Percentiles rank a stretch among this genome's conserved stretches.
These are phyloP conservation scores for Phytophthora hybrid DNA, from an alignment of 352 stramenopile species.

Conservation along the genomic window DNA sequence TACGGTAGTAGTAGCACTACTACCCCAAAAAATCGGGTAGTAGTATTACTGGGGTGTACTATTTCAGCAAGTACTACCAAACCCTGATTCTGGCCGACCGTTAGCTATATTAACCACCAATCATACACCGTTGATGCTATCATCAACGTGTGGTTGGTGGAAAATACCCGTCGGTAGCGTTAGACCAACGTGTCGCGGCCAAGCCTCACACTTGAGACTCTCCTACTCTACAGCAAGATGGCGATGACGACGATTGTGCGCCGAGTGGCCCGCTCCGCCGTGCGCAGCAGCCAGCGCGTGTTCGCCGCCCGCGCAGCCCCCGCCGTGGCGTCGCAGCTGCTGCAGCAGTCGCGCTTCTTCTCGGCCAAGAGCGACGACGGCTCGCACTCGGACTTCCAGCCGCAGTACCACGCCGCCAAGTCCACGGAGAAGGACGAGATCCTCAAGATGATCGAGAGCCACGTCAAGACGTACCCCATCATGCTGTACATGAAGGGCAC, in stretches of 20 bases:
- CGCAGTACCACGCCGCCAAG: slow-evolving; percentile 85
- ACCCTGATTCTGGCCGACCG: too few species aligned
- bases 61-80: too few species aligned
- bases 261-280: slow-evolving; percentile 40
- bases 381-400: slow-evolving; percentile 92
- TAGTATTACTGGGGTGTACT: too few species aligned
- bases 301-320: slow-evolving; percentile 9
- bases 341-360: slow-evolving; percentile 37
- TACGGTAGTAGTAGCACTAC: too few species aligned
- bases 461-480: slow-evolving; percentile 92
- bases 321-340: slow-evolving; percentile 2
- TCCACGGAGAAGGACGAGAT: slow-evolving; percentile 91
- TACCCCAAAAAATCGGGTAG: too few species aligned
- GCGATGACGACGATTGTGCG: slow-evolving; percentile 48
- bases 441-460: slow-evolving; percentile 91
- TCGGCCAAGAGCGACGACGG: slow-evolving; percentile 58
- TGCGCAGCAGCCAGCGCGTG: slow-evolving; percentile 37
- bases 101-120: too few species aligned
- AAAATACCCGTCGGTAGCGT: too few species aligned
- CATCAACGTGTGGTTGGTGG: too few species aligned
- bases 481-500: slow-evolving; percentile 99
- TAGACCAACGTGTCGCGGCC: too few species aligned
- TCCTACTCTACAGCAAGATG: slow-evolving; percentile 33
- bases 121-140: too few species aligned
- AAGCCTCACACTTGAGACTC: slow-evolving; percentile 10